Evolutionary conservation across 805 yeast genomes (phyloP), one percentile per base, ranked within the genome.

Genomic region (Metschnikowia lunata): DNA sequence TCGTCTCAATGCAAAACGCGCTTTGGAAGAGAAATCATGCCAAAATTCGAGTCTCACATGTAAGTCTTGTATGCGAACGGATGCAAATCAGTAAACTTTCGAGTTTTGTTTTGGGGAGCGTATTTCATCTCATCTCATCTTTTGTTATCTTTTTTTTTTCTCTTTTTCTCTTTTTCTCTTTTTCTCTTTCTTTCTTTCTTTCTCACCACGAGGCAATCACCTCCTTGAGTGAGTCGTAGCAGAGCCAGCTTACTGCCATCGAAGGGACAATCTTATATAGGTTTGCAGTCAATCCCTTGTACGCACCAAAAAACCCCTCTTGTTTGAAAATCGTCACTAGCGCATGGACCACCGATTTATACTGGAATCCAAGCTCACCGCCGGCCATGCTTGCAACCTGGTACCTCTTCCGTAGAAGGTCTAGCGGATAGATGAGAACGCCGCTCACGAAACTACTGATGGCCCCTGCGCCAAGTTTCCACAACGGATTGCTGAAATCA

Each of bases 191-290:
- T 18, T 5, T 18, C 5, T 28, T 6, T 27, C 37, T 12, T 30
- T 23, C 8, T 31, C 46, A 65, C 74, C 74, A 68, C 5, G 45
- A 34, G 3, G 55, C 60, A 15, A 71, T 61, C 26, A 50, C 45
- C 10, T 60, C 85, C 54, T 82, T 79, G 40, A 87, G 71, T 29
- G 83, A 65, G 52, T 95, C 98, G 62, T 80, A 83, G 49, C 86
- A 80, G 54, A 89, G 71, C 96, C 97, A 91, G 48, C 91, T 88
- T 13, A 90, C 88, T 4, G 98, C 98, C 90, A 93, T 91, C 11
- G 93, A 82, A 0, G 98, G 97, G 37, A 88, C 85, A 4, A 91
- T 93, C 61, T 90, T 91, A 72, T 86, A 83, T 61, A 88, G 71
- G 59, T 88, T 88, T 1, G 95, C 93, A 2, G 81, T 74, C 61